phyloP scores from a whole-genome alignment of 495 filamentous ascomycete species.

The Poronia punctata region DNA sequence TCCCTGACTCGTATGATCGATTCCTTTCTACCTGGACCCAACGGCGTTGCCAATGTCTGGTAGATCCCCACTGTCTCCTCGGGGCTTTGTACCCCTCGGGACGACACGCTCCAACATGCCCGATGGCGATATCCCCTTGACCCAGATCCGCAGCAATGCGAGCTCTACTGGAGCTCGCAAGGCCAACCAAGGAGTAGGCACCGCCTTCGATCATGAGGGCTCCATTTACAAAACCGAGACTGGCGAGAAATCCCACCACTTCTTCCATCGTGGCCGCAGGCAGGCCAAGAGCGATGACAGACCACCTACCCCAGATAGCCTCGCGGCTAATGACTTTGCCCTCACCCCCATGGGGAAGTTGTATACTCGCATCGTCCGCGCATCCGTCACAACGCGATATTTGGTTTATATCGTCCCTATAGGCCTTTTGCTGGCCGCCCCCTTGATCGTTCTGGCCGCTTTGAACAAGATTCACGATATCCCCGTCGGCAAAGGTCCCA shows the following conservation, averaged over 20 bases:
- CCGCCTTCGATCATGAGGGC: constrained; percentile 22
- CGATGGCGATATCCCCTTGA: constrained; percentile 47
- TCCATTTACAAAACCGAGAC: constrained; percentile 25
- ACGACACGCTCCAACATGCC: constrained; percentile 12
- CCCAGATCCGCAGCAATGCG: constrained; percentile 40
- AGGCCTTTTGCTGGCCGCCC: constrained; percentile 65
- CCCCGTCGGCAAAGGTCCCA: constrained; percentile 25
- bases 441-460: constrained; percentile 68
- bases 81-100: constrained; percentile 24
- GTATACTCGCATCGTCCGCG: constrained; percentile 78
- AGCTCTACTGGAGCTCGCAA: constrained; percentile 45
- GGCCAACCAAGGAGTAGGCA: constrained; percentile 31
- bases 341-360: constrained; percentile 80
- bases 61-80: constrained; percentile 18
- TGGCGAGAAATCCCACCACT: constrained; percentile 44
- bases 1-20: neutral
- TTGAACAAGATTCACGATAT: constrained; percentile 31
- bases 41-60: constrained; percentile 18
- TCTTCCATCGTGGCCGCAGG: constrained; percentile 55
- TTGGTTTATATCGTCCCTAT: constrained; percentile 82
- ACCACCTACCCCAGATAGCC: constrained; percentile 49
- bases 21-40: neutral
- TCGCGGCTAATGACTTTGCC: constrained; percentile 45
- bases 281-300: constrained; percentile 39
- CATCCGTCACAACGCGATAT: constrained; percentile 81